These are phyloP conservation scores for Euphorbia schlechtendalii DNA, from an alignment of 441 rosid genomes.

Conservation along the genomic window DNA sequence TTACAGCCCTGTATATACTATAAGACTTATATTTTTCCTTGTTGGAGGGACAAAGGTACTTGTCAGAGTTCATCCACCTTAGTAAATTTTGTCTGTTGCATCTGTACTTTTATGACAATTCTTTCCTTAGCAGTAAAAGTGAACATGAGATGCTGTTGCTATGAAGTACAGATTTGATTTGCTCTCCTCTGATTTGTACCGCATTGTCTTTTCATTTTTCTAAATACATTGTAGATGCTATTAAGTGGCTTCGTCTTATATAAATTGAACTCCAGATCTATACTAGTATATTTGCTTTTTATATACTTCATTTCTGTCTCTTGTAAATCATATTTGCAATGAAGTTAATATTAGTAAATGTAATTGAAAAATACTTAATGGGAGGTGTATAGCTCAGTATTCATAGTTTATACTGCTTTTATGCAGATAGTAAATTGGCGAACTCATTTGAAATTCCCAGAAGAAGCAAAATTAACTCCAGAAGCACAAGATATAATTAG, in stretches of 20 bases:
- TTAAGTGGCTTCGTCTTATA: too few species aligned
- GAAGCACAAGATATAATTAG: slow-evolving; percentile 85
- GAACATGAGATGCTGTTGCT: neutral
- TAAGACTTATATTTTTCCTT: neutral
- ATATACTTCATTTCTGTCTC: neutral
- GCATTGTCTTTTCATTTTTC: neutral
- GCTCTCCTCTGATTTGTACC: neutral
- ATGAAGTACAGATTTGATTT: neutral
- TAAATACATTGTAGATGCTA: too few species aligned
- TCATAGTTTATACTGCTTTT: neutral
- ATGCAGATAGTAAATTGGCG: slow-evolving; percentile 92
- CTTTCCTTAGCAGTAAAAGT: neutral
- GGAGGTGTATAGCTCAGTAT: neutral
- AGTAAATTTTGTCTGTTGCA: neutral
- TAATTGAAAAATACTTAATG: too few species aligned
- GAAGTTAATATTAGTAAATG: too few species aligned
- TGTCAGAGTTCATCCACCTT: neutral
- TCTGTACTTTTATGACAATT: neutral
- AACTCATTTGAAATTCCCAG: slow-evolving; percentile 89
- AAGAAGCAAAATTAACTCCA: slow-evolving; percentile 80
- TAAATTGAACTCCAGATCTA: too few species aligned
- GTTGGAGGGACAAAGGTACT: neutral
- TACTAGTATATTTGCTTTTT: neutral
- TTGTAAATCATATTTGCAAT: neutral
- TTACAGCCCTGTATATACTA: neutral